Evolutionary conservation across 2,329 filamentous ascomycete species (phyloP), one percentile per base, ranked within the genome.

Genomic region (Stagonosporopsis rhizophila): DNA sequence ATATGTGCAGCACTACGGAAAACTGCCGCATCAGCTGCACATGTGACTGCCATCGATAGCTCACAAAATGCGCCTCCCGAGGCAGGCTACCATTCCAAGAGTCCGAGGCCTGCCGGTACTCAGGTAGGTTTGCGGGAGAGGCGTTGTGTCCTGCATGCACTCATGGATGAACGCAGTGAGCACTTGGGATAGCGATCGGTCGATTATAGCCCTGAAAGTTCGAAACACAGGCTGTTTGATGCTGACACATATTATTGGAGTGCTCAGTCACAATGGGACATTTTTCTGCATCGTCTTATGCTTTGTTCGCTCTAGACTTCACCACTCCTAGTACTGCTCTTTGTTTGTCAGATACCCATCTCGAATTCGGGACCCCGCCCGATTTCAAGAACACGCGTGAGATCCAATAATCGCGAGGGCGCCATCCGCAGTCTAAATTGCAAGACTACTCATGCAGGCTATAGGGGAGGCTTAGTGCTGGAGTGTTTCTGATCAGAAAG

Each of bases 11-110:
- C 9, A 17, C 20, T 34, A 35, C 52, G 52, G 46, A 50, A 46
- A 9, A 6, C 17, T 30, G 9, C 52, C 46, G 52, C 30, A 9
- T 5, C 3, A 6, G 2, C 28, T 7, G 28, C 5, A 19, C 45
- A 45, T 17, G 52, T 56, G 42, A 27, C 12, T 32, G n/a, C 39
- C 17, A 40, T 28, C 19, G 28, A 44, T 11, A 20, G 30, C 20
- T 42, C 41, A n/a, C 17, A 30, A 4, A 1, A 17, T 38, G 12
- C 53, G 53, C 53, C 53, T 51, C 22, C 53, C 47, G 41, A 51
- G 47, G 37, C 46, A 56, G 35, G 20, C 22, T 46, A 17, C 11
- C 35, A 12, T 30, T 47, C 6, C 15, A 40, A 20, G n/a, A 23
- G 19, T 23, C 19, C 34, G 46, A 42, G 2, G 14, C 17, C 46